A percentile compares a stretch with the other conserved stretches of the same genome.
Evolutionary conservation across 371 early-diverging fungal species (phyloP).

Genomic region (Conidiobolus incongruus): DNA sequence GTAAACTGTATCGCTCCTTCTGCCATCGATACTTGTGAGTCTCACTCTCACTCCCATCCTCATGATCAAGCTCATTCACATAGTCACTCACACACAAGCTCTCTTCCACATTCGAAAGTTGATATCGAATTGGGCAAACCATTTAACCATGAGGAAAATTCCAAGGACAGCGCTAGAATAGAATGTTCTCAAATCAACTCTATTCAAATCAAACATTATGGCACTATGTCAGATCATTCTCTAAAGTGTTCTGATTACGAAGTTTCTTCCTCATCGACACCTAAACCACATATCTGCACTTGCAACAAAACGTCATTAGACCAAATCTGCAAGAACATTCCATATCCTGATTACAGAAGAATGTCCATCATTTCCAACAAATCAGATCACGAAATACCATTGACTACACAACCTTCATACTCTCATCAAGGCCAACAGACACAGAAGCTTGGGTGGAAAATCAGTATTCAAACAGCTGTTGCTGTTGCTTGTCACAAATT

Average conservation of each 20-base stretch:
- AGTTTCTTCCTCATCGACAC: too few species aligned
- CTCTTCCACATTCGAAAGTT: neutral
- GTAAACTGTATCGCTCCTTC: neutral
- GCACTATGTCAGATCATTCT: too few species aligned
- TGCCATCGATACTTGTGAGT: neutral
- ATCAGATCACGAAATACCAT: neutral
- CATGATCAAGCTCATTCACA: neutral
- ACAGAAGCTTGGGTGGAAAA: constrained; percentile 6
- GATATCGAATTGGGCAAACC: neutral
- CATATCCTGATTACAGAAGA: neutral
- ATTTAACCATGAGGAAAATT: neutral
- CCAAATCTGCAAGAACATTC: too few species aligned
- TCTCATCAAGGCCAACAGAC: neutral
- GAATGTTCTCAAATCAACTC: too few species aligned
- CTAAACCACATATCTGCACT: too few species aligned
- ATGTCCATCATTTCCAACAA: neutral
- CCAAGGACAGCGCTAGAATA: too few species aligned
- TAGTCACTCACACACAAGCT: neutral
- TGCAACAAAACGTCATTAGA: too few species aligned
- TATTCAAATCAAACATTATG: too few species aligned
- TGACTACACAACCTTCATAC: neutral
- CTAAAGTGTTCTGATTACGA: too few species aligned
- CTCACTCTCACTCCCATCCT: neutral
- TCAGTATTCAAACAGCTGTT: constrained; percentile 54
- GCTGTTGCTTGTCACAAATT: constrained; percentile 62